Base-by-base conservation (phyloP, 495 filamentous ascomycete genomes). In the Wilcoxina mikolae region DNA sequence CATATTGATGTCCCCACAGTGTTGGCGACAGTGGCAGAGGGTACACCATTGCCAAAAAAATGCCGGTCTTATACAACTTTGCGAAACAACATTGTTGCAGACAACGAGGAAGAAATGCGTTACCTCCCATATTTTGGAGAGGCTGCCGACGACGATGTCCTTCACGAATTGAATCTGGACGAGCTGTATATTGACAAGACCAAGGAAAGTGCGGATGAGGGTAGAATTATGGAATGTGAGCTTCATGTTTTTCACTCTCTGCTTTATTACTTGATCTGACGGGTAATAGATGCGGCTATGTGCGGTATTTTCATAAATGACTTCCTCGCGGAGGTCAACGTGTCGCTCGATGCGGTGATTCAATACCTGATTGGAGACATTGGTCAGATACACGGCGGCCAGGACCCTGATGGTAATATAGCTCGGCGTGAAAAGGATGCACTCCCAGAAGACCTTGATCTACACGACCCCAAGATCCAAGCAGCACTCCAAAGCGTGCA, bases 101-200 rank as follows among this genome's bases (percentile, higher is more conserved):
- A 69, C 27, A 62, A 69, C 43, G 64, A 68, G 35, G 65, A 67
- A 41, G 56, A 61, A 25, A 58, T 68, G 59, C 52, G 67, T 17
- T 69, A 67, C 28, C 58, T 57, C 12, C 67, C 67, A 25, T 68
- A 68, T 42, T 65, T 69, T 54, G 67, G 65, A 4, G 67, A 68
- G 29, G 66, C 67, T 27, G 59, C 53, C 4, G 59, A 58, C 17
- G 60, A 68, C 23, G 61, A 65, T 10, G 65, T 62, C 18, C 56
- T 57, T 10, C 53, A 39, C 28, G 58, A 59, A n/a, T 38, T 65
- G 4, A 44, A 57, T n/a, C 44, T 68, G 0, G 57, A 62, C 25
- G 65, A 68, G 4, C 48, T 58, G 1, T 69, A 60, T 33, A 44
- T 61, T 9, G 65, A 68, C 45, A 50, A 56, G 20, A 68, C 56